phyloP scores from a whole-genome alignment of 2,329 filamentous ascomycete genomes.

The Aspergillus sp. region DNA sequence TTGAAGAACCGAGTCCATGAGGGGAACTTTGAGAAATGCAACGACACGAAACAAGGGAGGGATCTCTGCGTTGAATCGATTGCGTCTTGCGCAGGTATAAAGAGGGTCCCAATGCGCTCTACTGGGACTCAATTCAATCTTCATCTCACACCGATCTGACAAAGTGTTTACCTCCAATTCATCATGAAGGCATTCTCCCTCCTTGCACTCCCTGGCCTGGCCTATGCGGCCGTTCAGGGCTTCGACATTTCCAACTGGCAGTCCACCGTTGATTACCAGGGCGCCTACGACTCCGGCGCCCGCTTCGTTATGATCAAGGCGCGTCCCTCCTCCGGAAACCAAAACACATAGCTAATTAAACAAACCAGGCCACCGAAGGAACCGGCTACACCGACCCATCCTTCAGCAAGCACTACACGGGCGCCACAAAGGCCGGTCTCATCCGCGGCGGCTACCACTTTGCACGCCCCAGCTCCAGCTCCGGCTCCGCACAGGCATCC shows the following conservation, averaged over 20 bases:
- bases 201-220: constrained; percentile 24
- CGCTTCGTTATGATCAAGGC: constrained; percentile 43
- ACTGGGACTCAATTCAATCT: background rate
- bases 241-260: constrained; percentile 41
- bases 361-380: constrained; percentile 55
- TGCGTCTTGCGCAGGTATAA: background rate
- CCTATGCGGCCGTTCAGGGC: constrained; percentile 33
- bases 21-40: background rate
- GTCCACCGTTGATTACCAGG: constrained; percentile 31
- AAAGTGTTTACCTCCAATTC: background rate
- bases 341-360: background rate
- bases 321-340: background rate
- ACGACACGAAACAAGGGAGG: background rate
- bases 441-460: constrained; percentile 63
- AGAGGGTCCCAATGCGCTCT: background rate
- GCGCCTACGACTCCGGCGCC: constrained; percentile 34
- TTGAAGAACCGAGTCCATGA: constrained; percentile 1
- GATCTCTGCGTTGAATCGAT: background rate
- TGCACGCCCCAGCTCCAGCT: constrained; percentile 51
- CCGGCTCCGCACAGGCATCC: constrained; percentile 53
- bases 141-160: background rate
- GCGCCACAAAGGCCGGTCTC: constrained; percentile 56
- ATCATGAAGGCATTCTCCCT: constrained; percentile 29
- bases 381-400: constrained; percentile 48
- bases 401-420: constrained; percentile 56